Evolutionary conservation across 352 stramenopile genomes (phyloP).

Genomic region (Globisporangium alternatum): DNA sequence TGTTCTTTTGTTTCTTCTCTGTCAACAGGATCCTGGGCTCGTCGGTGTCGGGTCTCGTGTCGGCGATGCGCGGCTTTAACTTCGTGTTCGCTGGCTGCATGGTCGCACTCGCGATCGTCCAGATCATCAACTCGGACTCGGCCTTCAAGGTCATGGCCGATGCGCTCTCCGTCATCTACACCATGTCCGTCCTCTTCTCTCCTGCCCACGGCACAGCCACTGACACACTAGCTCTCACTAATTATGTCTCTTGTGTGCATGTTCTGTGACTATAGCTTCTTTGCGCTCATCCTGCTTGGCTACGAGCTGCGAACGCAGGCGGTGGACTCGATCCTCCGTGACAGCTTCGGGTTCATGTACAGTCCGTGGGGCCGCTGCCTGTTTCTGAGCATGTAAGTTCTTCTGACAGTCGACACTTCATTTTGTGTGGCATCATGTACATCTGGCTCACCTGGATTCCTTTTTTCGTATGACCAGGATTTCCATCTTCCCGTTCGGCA

Average conservation of each 20-base stretch:
- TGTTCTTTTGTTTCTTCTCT: neutral
- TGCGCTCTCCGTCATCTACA: conserved; percentile 79
- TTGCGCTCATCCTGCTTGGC: conserved; percentile 76
- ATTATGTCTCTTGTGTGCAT: neutral
- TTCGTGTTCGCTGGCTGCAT: conserved; percentile 69
- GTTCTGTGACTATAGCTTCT: conserved; percentile 51
- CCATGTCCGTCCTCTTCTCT: conserved; percentile 54
- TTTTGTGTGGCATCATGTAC: neutral
- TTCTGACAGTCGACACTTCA: neutral
- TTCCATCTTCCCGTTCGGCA: conserved; percentile 88
- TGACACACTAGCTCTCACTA: neutral
- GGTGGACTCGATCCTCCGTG: conserved; percentile 66
- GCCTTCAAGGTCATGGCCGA: conserved; percentile 75
- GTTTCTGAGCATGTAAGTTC: conserved; percentile 80
- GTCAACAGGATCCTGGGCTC: conserved; percentile 69
- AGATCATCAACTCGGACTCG: conserved; percentile 67
- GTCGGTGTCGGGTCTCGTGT: conserved; percentile 75
- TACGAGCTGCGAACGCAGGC: conserved; percentile 78
- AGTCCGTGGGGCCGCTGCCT: conserved; percentile 84
- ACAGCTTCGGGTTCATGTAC: conserved; percentile 89
- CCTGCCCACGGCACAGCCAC: neutral
- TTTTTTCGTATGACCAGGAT: conserved; percentile 42
- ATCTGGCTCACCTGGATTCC: neutral
- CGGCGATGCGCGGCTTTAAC: conserved; percentile 77
- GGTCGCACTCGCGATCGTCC: conserved; percentile 63